Percentiles rank a stretch among this genome's conserved stretches.
phyloP scores from a whole-genome alignment of 2,329 filamentous ascomycete genomes.

The Bisporella sp. region DNA sequence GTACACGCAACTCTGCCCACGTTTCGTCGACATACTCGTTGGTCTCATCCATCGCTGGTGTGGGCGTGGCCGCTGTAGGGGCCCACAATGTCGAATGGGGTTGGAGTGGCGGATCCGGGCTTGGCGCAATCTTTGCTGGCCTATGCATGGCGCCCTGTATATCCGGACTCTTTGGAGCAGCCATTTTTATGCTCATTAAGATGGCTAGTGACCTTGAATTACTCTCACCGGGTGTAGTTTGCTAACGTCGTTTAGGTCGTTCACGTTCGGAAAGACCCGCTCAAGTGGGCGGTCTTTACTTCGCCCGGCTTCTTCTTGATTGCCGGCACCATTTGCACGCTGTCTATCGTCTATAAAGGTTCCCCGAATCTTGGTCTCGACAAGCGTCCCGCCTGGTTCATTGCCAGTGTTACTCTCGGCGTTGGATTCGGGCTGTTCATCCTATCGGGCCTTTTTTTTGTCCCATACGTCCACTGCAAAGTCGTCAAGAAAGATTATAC shows the following conservation, averaged over 20 bases:
- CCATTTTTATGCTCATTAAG: constrained; percentile 70
- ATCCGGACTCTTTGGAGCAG: constrained; percentile 55
- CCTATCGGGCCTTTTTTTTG: constrained; percentile 62
- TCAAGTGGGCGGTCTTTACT: constrained; percentile 65
- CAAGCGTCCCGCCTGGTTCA: constrained; percentile 61
- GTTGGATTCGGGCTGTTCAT: constrained; percentile 52
- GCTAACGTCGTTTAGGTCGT: constrained; percentile 36
- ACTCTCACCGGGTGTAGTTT: no score
- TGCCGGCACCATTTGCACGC: constrained; percentile 64
- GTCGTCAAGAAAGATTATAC: constrained; percentile 62
- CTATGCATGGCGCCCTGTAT: constrained; percentile 65
- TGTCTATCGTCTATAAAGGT: constrained; percentile 77
- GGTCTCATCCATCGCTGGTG: constrained; percentile 61
- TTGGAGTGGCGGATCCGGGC: constrained; percentile 60
- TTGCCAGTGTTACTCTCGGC: constrained; percentile 60
- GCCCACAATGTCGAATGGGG: constrained; percentile 59
- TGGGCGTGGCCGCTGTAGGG: constrained; percentile 61
- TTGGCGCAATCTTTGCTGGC: constrained; percentile 66
- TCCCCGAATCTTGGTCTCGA: constrained; percentile 59
- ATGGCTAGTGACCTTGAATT: constrained; percentile 15
- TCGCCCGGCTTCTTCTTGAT: constrained; percentile 74
- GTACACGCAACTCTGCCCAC: constrained; percentile 65
- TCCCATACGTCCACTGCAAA: constrained; percentile 60
- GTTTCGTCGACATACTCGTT: constrained; percentile 68
- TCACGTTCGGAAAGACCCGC: constrained; percentile 63